Conservation (phyloP, 257 asterid species). For the Scutellaria galericulata region DNA sequence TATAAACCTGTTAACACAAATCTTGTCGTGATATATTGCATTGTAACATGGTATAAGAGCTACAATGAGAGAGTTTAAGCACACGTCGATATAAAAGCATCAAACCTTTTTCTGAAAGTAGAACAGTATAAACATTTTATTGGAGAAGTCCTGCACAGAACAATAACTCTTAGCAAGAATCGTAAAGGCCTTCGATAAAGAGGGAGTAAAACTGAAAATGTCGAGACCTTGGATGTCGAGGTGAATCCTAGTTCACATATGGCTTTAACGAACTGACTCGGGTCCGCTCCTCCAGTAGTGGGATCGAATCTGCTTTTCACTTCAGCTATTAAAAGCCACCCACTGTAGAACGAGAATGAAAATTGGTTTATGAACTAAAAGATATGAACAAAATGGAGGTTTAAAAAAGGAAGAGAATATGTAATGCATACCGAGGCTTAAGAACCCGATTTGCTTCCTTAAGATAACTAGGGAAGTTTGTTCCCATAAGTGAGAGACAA, state of each 20-base stretch:
- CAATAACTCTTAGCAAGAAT: conserved; percentile 31
- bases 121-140: conserved; percentile 84
- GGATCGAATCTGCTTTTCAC: conserved; percentile 97
- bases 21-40: neutral
- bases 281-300: conserved; percentile 85
- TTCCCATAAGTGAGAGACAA: conserved; percentile 96
- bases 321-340: conserved; percentile 98
- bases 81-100: neutral
- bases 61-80: neutral
- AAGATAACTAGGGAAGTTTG: conserved; percentile 77
- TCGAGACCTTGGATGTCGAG: conserved; percentile 63
- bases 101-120: conserved; percentile 81
- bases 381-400: neutral
- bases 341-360: conserved; percentile 51
- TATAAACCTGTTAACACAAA: neutral
- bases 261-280: conserved; percentile 64
- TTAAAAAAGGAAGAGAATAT: conserved; percentile 25
- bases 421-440: conserved; percentile 57
- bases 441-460: conserved; percentile 86
- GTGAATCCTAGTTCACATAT: conserved; percentile 78
- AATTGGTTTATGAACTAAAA: conserved; percentile 28
- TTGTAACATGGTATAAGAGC: neutral
- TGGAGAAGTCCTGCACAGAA: conserved; percentile 84
- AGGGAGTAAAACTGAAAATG: neutral
- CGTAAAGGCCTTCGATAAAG: neutral